Evolutionary conservation across 1,284 basidiomycete species (phyloP).

Genomic region (Cutaneotrichosporon sp.): DNA sequence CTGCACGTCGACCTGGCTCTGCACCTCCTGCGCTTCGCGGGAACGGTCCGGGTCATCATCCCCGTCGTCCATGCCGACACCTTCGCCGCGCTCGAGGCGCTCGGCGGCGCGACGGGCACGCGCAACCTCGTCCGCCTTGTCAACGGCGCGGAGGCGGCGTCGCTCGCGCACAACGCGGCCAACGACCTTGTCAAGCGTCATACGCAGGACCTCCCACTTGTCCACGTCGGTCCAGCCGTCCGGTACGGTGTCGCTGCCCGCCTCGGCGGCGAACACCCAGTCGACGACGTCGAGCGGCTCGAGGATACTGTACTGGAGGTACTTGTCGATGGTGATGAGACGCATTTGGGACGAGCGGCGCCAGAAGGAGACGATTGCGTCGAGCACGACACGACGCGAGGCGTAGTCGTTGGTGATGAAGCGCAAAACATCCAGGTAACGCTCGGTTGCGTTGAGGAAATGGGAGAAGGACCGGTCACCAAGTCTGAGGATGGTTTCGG

Average conservation of each 20-base stretch:
- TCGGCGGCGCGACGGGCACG: slow-evolving; percentile 66
- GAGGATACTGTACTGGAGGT: slow-evolving; percentile 97
- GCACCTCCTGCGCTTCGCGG: slow-evolving; percentile 43
- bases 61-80: slow-evolving; percentile 38
- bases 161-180: slow-evolving; percentile 75
- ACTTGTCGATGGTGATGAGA: slow-evolving; percentile 89
- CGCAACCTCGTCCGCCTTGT: slow-evolving; percentile 82
- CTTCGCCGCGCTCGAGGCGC: slow-evolving; percentile 43
- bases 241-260: slow-evolving; percentile 47
- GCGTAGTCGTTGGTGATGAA: slow-evolving; percentile 62
- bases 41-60: slow-evolving; percentile 37
- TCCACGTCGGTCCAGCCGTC: slow-evolving; percentile 59
- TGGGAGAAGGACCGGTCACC: slow-evolving; percentile 97
- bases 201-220: slow-evolving; percentile 80
- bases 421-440: slow-evolving; percentile 86
- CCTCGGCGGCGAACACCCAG: slow-evolving; percentile 68
- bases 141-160: slow-evolving; percentile 67
- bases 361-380: slow-evolving; percentile 75
- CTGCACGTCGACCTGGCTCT: slow-evolving; percentile 44
- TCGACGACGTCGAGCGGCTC: slow-evolving; percentile 87
- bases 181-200: slow-evolving; percentile 78
- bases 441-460: slow-evolving; percentile 94
- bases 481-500: slow-evolving; percentile 85
- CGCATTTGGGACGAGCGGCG: slow-evolving; percentile 76
- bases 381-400: slow-evolving; percentile 62